These are phyloP conservation scores for Calophaca sinica DNA, from an alignment of 306 rosid genomes.

Conservation along the genomic window DNA sequence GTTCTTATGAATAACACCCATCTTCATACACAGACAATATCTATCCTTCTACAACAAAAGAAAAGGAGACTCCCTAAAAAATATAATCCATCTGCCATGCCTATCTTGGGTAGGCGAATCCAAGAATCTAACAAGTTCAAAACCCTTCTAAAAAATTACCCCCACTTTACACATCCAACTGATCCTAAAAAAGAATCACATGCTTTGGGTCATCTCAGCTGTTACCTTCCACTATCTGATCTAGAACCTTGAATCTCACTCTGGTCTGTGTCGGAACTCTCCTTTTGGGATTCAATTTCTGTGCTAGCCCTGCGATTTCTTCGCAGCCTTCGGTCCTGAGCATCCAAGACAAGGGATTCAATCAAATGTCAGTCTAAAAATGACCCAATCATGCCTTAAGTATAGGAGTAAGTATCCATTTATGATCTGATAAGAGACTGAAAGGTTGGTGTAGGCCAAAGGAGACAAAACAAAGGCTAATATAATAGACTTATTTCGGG, in stretches of 20 bases:
- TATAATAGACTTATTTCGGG: no score
- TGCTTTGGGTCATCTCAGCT: slow-evolving; percentile 46
- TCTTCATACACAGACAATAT: slow-evolving; percentile 57
- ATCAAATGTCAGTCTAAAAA: slow-evolving; percentile 17
- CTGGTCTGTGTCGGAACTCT: slow-evolving; percentile 65
- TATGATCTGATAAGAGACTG: background rate
- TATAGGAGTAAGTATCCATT: background rate
- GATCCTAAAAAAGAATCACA: slow-evolving; percentile 48
- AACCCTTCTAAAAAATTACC: slow-evolving; percentile 47
- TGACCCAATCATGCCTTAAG: slow-evolving; percentile 28
- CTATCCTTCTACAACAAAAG: slow-evolving; percentile 40
- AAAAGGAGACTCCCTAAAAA: slow-evolving; percentile 15
- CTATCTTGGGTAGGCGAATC: slow-evolving; percentile 48
- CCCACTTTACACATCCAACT: slow-evolving; percentile 50
- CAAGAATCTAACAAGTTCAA: slow-evolving; percentile 51
- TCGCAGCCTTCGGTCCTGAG: slow-evolving; percentile 76
- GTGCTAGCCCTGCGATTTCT: slow-evolving; percentile 59
- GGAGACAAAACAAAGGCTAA: no score
- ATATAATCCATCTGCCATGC: slow-evolving; percentile 26
- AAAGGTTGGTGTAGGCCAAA: background rate
- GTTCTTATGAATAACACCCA: slow-evolving; percentile 57
- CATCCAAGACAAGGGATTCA: slow-evolving; percentile 16
- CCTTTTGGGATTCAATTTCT: slow-evolving; percentile 77
- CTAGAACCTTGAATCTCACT: slow-evolving; percentile 64
- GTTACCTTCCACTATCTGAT: slow-evolving; percentile 62